Evolutionary conservation across 768 basidiomycete genomes (phyloP), one percentile per base, ranked within the genome.

Genomic region (Suillus placidus): DNA sequence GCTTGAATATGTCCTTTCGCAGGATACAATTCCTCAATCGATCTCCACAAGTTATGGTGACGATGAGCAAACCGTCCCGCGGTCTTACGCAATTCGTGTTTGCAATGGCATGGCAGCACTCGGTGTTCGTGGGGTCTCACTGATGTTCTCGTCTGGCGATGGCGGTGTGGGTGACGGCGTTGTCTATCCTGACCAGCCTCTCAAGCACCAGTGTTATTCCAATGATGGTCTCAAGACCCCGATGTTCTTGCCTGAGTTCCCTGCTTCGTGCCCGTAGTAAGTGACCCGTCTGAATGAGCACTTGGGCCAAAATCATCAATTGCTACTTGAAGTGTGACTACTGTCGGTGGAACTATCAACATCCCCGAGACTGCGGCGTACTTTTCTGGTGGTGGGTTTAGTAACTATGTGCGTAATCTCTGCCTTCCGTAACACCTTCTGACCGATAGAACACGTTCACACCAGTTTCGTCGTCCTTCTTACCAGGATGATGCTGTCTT

Each of bases 371-470:
- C 80, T 14, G 87, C 85, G 0, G 84, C 83, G 0, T 73, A 63
- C 68, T 89, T 91, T 79, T 90, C 88, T 16, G 90, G 90, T 1
- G 91, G 91, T 42, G 90, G 91, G 3, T 93, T 92, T 77, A 90
- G 89, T 71, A 81, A 89, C 67, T 85, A 86, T 61, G 88, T 89
- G 10, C 67, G 83, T 80, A 5, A 34, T 20, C n/a, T 18, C 10
- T 26, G n/a, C 14, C 30, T 16, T 49, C 54, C 54, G 34, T 34
- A 8, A 23, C 6, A 14, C 26, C 40, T 62, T 12, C 37, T 52
- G 43, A 66, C 30, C 43, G 8, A 6, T 56, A 38, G 12, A 9
- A 32, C 26, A 37, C 38, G n/a, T 37, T 20, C 3, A 38, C 7
- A 26, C 47, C 62, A 88, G 86, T 89, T 87, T 71, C 0, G 66